These are phyloP conservation scores for Penicillium verrucosum DNA, from an alignment of 2,329 filamentous ascomycete genomes.

Conservation along the genomic window DNA sequence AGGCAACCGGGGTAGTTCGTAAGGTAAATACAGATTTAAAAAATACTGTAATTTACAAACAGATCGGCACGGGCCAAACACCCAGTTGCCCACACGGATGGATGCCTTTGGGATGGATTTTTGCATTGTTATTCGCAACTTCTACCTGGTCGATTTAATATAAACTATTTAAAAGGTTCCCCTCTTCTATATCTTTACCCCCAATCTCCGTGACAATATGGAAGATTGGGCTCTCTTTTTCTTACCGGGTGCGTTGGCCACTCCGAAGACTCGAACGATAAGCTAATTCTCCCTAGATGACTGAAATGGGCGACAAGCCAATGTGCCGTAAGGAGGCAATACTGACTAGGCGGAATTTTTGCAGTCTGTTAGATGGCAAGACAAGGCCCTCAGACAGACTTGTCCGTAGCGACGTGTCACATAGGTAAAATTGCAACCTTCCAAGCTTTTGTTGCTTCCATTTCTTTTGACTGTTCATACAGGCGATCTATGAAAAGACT, in stretches of 20 bases:
- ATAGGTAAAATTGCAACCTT: not conserved
- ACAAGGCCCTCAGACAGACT: not conserved
- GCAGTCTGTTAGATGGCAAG: not conserved
- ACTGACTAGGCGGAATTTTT: not conserved
- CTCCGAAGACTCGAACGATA: not conserved
- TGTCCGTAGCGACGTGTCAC: not conserved
- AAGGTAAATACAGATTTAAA: not conserved
- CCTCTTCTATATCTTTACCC: not conserved
- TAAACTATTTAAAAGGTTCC: not conserved
- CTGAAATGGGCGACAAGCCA: conserved; percentile 1
- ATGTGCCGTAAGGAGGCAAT: not conserved
- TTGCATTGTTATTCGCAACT: not conserved
- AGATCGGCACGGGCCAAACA: not conserved
- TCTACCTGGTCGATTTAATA: not conserved
- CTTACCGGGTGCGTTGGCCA: not conserved
- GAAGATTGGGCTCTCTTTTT: too few species aligned
- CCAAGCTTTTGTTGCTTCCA: not conserved
- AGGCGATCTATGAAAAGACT: not conserved
- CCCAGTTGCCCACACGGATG: not conserved
- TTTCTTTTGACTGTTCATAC: not conserved
- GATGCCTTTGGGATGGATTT: not conserved
- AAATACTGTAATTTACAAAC: too few species aligned
- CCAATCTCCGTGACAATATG: not conserved
- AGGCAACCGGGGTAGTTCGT: not conserved
- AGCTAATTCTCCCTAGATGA: not conserved